Conservation (phyloP, 2,329 filamentous ascomycete species). For the Raffaelea arxii region DNA sequence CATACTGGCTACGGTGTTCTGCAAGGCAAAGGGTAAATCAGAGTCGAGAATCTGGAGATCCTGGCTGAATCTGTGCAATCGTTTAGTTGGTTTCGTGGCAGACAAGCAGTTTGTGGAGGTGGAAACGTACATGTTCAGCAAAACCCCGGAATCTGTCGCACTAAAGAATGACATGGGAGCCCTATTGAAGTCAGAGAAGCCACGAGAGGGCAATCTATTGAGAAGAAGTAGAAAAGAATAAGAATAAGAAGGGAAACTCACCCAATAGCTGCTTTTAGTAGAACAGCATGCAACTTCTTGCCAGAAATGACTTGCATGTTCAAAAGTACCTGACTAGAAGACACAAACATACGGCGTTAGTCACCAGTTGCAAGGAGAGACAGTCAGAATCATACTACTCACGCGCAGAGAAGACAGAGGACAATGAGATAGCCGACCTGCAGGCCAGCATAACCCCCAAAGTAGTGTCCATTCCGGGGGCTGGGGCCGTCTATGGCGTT, state of each 20-base stretch:
- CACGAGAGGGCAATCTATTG: no score
- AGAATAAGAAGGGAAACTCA: background rate
- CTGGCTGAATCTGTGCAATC: background rate
- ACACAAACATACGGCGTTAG: background rate
- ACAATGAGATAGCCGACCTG: background rate
- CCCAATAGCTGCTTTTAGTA: background rate
- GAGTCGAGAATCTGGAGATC: background rate
- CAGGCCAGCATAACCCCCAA: background rate
- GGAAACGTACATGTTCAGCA: background rate
- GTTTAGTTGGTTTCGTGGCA: background rate
- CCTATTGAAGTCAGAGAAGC: background rate
- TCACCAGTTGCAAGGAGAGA: background rate
- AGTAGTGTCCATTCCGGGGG: background rate
- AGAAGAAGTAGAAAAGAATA: no score
- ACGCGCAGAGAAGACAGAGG: background rate
- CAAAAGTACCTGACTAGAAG: background rate
- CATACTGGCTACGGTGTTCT: background rate
- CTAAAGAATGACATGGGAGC: background rate
- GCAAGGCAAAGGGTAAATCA: background rate
- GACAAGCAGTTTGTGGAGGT: background rate
- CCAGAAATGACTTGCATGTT: background rate
- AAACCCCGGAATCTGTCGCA: background rate
- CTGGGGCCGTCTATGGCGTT: background rate
- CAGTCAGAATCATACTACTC: background rate
- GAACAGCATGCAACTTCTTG: background rate